phyloP scores from a whole-genome alignment of 2,329 filamentous ascomycete species.

The Colletotrichum somersetense region DNA sequence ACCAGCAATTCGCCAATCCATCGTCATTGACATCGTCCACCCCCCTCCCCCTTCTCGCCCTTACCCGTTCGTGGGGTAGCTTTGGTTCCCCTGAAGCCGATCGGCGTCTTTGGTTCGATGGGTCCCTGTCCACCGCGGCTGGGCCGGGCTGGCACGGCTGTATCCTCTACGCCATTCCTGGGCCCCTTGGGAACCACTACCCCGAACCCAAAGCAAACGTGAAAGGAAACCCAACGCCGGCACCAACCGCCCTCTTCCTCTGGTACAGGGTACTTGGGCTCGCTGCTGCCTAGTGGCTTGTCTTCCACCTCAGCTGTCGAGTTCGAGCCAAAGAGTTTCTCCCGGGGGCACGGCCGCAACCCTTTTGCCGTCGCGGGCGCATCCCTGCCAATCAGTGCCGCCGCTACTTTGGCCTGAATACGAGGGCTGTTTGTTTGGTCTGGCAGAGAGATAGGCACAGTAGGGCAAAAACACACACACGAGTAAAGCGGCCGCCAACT shows the following conservation, averaged over 20 bases:
- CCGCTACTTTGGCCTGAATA: conserved; percentile 41
- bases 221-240: conserved; percentile 6
- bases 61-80: not conserved
- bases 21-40: conserved; percentile 25
- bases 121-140: conserved; percentile 36
- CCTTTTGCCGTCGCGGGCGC: conserved; percentile 25
- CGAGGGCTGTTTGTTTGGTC: conserved; percentile 40
- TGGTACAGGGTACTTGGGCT: conserved; percentile 28
- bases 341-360: conserved; percentile 22
- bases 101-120: conserved; percentile 23
- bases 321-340: conserved; percentile 35
- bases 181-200: not conserved
- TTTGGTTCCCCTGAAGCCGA: conserved; percentile 36
- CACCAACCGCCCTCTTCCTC: not conserved
- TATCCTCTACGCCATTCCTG: conserved; percentile 13
- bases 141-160: conserved; percentile 9
- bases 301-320: conserved; percentile 37
- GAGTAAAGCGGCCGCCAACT: conserved; percentile 7
- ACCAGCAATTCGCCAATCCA: conserved; percentile 37
- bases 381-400: conserved; percentile 41
- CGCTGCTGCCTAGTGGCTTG: conserved; percentile 30
- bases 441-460: conserved; percentile 5
- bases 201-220: not conserved
- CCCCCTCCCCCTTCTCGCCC: not conserved
- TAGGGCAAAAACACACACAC: not conserved